A percentile compares a stretch with the other conserved stretches of the same genome.
Evolutionary conservation across 2,329 filamentous ascomycete species (phyloP).

Genomic region (Colletotrichum scovillei): DNA sequence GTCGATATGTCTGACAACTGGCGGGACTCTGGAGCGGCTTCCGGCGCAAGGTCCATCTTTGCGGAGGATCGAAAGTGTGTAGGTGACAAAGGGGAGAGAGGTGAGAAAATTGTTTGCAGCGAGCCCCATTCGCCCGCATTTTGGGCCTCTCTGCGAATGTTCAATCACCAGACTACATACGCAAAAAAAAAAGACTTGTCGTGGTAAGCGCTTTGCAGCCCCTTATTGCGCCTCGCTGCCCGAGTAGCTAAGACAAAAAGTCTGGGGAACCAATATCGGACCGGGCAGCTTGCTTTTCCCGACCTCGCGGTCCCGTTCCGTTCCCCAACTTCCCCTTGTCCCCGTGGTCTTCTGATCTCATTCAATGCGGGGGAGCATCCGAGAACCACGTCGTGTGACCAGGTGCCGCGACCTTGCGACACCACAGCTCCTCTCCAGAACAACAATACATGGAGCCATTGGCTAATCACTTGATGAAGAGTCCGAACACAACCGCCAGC

Average conservation of each 20-base stretch:
- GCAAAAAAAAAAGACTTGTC: neutral
- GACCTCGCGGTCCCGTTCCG: slow-evolving; percentile 19
- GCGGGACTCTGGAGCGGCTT: slow-evolving; percentile 2
- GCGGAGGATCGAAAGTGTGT: slow-evolving; percentile 12
- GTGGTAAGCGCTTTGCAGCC: slow-evolving; percentile 4
- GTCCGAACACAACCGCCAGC: slow-evolving; percentile 11
- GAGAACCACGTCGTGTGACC: slow-evolving; percentile 34
- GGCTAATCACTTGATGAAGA: slow-evolving; percentile 19
- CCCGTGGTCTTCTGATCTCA: slow-evolving; percentile 32
- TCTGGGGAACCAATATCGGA: slow-evolving; percentile 6
- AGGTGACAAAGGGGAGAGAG: neutral
- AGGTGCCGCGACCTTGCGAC: slow-evolving; percentile 28
- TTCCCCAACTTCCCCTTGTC: slow-evolving; percentile 29
- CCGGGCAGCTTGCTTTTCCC: slow-evolving; percentile 32
- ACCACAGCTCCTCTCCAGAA: slow-evolving; percentile 20
- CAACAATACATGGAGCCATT: slow-evolving; percentile 1
- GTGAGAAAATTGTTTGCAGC: neutral
- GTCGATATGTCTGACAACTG: slow-evolving; percentile 5
- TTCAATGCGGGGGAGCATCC: slow-evolving; percentile 34
- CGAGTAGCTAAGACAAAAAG: slow-evolving; percentile 16
- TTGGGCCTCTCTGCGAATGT: neutral
- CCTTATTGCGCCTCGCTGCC: slow-evolving; percentile 11
- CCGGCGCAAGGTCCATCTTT: slow-evolving; percentile 2
- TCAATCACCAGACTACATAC: neutral
- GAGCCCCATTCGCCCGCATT: slow-evolving; percentile 12